These are phyloP conservation scores for Cyberlindnera saturnus DNA, from an alignment of 805 yeast species.

Conservation along the genomic window DNA sequence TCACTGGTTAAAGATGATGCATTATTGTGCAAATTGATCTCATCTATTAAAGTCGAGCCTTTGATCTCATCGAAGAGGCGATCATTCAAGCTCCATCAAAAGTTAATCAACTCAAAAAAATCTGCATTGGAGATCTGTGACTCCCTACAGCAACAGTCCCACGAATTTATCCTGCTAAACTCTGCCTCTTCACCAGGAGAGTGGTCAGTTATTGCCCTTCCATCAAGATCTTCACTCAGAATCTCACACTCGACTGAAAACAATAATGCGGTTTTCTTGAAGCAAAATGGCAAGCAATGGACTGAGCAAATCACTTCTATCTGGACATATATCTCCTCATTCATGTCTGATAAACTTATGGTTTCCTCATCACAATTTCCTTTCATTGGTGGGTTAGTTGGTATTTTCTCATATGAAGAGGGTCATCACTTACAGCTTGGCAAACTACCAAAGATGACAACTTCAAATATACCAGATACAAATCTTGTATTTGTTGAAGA, in stretches of 20 bases:
- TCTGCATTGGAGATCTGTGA: slow-evolving; percentile 50
- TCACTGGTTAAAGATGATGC: slow-evolving; percentile 12
- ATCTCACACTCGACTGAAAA: slow-evolving; percentile 57
- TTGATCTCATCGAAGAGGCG: slow-evolving; percentile 4
- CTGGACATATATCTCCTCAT: slow-evolving; percentile 49
- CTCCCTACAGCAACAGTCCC: slow-evolving; percentile 20
- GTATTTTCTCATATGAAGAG: slow-evolving; percentile 83
- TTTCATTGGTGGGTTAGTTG: slow-evolving; percentile 88
- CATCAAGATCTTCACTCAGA: slow-evolving; percentile 36
- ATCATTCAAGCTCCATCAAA: slow-evolving; percentile 1
- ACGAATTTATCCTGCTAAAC: slow-evolving; percentile 58
- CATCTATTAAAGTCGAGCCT: slow-evolving; percentile 12
- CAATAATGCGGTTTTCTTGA: slow-evolving; percentile 4
- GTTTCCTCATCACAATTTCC: slow-evolving; percentile 41
- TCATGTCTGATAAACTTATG: slow-evolving; percentile 34
- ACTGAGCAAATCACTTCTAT: slow-evolving; percentile 24
- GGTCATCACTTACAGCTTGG: slow-evolving; percentile 41
- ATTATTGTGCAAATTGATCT: slow-evolving; percentile 4
- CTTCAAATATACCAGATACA: slow-evolving; percentile 55
- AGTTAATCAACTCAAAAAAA: background rate
- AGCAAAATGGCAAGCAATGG: background rate
- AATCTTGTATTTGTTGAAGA: slow-evolving; percentile 68
- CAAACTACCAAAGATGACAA: slow-evolving; percentile 33
- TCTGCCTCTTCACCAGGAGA: slow-evolving; percentile 82
- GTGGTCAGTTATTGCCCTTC: slow-evolving; percentile 83